Conservation (phyloP, 2,329 filamentous ascomycete species). For the Epichloe baconii region DNA sequence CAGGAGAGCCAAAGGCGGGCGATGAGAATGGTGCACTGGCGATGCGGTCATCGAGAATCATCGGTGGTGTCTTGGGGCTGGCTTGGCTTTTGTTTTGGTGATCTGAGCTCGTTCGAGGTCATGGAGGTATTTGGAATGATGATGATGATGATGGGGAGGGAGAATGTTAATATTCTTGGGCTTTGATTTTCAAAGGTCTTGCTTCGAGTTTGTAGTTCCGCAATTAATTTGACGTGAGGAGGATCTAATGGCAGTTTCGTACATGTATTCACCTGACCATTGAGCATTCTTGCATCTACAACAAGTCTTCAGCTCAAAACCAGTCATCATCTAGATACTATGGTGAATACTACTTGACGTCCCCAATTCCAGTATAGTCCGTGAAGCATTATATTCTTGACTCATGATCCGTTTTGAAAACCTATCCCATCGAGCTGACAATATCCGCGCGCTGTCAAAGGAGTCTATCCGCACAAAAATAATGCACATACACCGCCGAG, state of each 20-base stretch:
- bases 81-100: constrained; percentile 7
- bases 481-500: not conserved
- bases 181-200: too few relatives aligned
- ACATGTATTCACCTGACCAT: too few relatives aligned
- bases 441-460: not conserved
- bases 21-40: constrained; percentile 4
- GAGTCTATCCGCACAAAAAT: not conserved
- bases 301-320: too few relatives aligned
- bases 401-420: constrained; percentile 1
- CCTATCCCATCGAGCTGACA: not conserved
- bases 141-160: too few relatives aligned
- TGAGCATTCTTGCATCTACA: too few relatives aligned
- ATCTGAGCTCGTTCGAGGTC: not conserved
- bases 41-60: not conserved
- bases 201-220: too few relatives aligned
- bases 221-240: too few relatives aligned
- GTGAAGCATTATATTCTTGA: constrained; percentile 2
- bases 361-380: not conserved
- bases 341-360: not conserved
- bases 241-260: too few relatives aligned
- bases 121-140: not conserved
- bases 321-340: too few relatives aligned
- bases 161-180: too few relatives aligned
- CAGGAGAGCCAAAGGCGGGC: not conserved
- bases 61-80: constrained; percentile 7